Evolutionary conservation across 2,329 filamentous ascomycete genomes (phyloP), one percentile per base, ranked within the genome.

Genomic region (Penicillium glabrum): DNA sequence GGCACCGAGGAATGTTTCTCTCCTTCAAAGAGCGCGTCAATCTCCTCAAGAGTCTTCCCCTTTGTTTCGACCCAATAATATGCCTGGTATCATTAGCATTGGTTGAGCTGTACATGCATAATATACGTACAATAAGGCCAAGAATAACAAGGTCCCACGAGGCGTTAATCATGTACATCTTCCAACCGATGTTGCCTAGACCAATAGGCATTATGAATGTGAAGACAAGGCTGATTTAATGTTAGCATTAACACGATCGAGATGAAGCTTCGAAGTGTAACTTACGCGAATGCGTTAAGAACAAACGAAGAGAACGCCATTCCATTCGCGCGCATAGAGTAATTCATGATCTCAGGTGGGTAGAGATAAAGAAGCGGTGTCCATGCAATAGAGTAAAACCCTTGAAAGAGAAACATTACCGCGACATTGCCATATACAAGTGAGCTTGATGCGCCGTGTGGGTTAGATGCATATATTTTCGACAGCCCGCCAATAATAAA

Each of bases 401-500:
- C 80, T 53, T 81, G 78, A 63, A 83, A 83, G 2, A 83, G 67
- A 62, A 83, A 83, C 64, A 83, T 81, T 13, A 77, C 68, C 0
- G 78, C 78, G 0, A 82, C 77, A 11, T 75, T 74, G 6, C 74
- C 78, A 56, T 81, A 80, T 6, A 77, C 68, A 9, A 70, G 63
- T 13, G 62, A 57, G 26, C 52, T 64, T 9, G 60, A 61, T 6
- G 66, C 59, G 16, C 59, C 62, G 0, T 54, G 53, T 2, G 63
- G 59, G n/a, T 64, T 57, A 13, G 61, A 50, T 14, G 54, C 63
- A 48, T 74, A 73, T 19, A 69, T 27, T 27, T 83, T 83, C 5
- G 79, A 78, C 4, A 85, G 67, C 1, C 73, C 79, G 2, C 82
- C 81, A 39, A 83, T 77, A 51, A 83, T 71, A 61, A 83, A 83